Base-by-base conservation (phyloP, 1,139 yeast genomes). In the Geotrichum reessii region DNA sequence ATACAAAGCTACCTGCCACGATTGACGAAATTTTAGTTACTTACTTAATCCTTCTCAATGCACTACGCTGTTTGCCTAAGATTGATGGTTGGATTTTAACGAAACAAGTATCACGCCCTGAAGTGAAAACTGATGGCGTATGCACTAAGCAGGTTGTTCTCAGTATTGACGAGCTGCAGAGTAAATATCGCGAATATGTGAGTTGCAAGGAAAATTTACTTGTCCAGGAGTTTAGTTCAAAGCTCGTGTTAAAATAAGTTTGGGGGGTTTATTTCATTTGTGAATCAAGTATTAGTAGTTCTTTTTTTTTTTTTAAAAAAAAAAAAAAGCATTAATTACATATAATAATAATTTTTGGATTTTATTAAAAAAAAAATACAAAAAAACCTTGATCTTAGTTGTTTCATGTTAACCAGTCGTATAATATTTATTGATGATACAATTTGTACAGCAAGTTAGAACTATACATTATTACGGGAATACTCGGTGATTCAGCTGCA, bases 191-290 rank as follows among this genome's bases (percentile, higher is more conserved):
- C 44, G 17, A 37, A 8, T 37, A 37, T 37, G 44, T 37, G 44
- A 19, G 44, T 12, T 19, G 19, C 19, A 37, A 37, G 44, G 44
- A 37, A 7, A 37, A 7, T n/a, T 7, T 37, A 19, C 17, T 37
- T n/a, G 44, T 28, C n/a, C 52, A 49, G 31, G 51, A 49, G 31
- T 49, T 17, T 19, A 49, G 31, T 9, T 48, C 50, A 9, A 48
- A 48, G 17, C 31, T 24, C 2, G 28, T 37, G 52, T 21, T 17
- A 2, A n/a, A 31, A 17, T 28, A 28, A 19, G 37, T 8, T 17
- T 12, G 11, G 28, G 11, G 28, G 19, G 12, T 27, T 17, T 25
- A 33, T 28, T 37, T 24, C 17, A 14, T 27, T 50, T 50, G 31
- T 50, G 28, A n/a, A n/a, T n/a, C n/a, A n/a, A n/a, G n/a, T 31